Evolutionary conservation across 768 basidiomycete species (phyloP).

Genomic region (Gloeophyllum trabeum): DNA sequence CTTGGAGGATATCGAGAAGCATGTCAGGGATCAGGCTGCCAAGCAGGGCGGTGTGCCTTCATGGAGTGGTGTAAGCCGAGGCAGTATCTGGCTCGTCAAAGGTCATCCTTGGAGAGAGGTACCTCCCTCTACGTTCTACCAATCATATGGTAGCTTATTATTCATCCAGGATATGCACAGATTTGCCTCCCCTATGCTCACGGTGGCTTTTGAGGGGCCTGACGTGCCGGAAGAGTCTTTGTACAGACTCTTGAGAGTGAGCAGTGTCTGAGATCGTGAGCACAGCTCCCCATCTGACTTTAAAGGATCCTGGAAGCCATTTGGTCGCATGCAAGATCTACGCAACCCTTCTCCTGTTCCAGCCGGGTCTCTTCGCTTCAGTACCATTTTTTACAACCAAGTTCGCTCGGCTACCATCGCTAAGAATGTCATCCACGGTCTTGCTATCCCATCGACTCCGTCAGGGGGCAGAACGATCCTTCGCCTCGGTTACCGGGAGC

Average conservation of each 20-base stretch:
- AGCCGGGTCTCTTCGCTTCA: constrained; percentile 54
- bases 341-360: constrained; percentile 46
- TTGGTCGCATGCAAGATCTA: constrained; percentile 69
- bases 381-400: constrained; percentile 49
- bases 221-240: constrained; percentile 74
- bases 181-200: constrained; percentile 62
- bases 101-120: constrained; percentile 81
- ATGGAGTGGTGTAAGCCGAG: constrained; percentile 43
- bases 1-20: constrained; percentile 20
- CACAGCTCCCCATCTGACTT: not conserved
- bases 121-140: constrained; percentile 6
- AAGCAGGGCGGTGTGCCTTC: constrained; percentile 49
- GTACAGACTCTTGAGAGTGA: constrained; percentile 68
- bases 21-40: constrained; percentile 28
- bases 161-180: constrained; percentile 69
- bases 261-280: too few relatives aligned
- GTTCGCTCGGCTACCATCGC: constrained; percentile 69
- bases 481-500: constrained; percentile 46
- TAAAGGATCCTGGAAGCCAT: constrained; percentile 38
- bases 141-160: not conserved
- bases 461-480: constrained; percentile 28
- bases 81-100: constrained; percentile 60
- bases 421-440: constrained; percentile 70
- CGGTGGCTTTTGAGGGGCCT: constrained; percentile 81
- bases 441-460: constrained; percentile 20